These are phyloP conservation scores for Xylaria bambusicola DNA, from an alignment of 495 filamentous ascomycete genomes.

Conservation along the genomic window DNA sequence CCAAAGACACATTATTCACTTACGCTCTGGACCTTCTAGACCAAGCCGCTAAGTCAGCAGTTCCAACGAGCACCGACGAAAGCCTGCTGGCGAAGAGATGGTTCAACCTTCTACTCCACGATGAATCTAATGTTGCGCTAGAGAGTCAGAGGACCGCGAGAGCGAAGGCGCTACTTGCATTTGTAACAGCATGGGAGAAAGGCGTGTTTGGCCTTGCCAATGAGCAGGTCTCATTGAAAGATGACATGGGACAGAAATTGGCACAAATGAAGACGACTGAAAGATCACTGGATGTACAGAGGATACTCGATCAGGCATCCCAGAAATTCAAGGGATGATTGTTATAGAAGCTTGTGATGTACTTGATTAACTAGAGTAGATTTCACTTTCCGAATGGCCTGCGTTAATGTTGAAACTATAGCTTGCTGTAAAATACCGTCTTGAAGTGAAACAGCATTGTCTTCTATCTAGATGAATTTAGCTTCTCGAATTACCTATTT, in stretches of 20 bases:
- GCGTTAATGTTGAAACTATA: too few relatives aligned
- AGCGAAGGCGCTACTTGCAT: conserved; percentile 37
- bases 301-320: conserved; percentile 25
- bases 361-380: not conserved
- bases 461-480: too few relatives aligned
- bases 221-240: conserved; percentile 18
- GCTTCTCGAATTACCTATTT: too few relatives aligned
- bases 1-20: conserved; percentile 28
- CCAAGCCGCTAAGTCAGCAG: conserved; percentile 15
- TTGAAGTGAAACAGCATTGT: too few relatives aligned
- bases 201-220: conserved; percentile 27
- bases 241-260: conserved; percentile 24
- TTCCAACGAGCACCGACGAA: not conserved
- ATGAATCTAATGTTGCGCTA: conserved; percentile 34
- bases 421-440: not conserved
- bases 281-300: conserved; percentile 47
- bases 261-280: conserved; percentile 37
- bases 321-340: conserved; percentile 11
- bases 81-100: conserved; percentile 35
- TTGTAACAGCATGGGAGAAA: conserved; percentile 33
- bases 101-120: conserved; percentile 40
- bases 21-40: conserved; percentile 22
- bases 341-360: not conserved
- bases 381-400: not conserved
- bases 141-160: conserved; percentile 44